These are phyloP conservation scores for Aspergillus flavus DNA, from an alignment of 2,329 filamentous ascomycete genomes.

Conservation along the genomic window DNA sequence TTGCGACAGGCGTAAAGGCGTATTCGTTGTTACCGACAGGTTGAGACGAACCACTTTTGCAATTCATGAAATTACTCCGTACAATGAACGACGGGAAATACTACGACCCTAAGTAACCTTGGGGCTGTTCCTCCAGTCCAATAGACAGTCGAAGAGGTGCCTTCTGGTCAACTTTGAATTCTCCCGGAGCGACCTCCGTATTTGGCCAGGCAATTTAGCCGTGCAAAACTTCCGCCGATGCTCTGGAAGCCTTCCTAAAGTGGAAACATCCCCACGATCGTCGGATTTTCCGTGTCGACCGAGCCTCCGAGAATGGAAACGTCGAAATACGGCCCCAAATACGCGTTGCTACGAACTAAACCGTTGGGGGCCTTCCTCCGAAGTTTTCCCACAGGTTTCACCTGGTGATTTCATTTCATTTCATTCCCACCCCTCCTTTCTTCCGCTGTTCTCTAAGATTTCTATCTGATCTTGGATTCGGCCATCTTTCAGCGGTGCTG, in stretches of 20 bases:
- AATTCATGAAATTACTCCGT: too few species aligned
- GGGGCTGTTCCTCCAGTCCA: too few species aligned
- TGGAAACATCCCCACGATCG: background rate
- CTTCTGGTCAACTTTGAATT: too few species aligned
- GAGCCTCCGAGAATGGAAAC: background rate
- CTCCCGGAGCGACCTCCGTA: background rate
- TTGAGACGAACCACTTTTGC: too few species aligned
- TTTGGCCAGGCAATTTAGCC: background rate
- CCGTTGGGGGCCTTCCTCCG: background rate
- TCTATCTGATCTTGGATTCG: background rate
- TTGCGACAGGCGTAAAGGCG: background rate
- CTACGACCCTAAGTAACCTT: too few species aligned
- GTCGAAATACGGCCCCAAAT: constrained; percentile 1
- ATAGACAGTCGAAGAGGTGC: too few species aligned
- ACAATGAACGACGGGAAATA: too few species aligned
- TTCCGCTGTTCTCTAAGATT: background rate
- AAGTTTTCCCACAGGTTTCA: constrained; percentile 4
- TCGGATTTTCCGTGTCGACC: background rate
- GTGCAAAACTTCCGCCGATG: background rate
- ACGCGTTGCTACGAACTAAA: background rate
- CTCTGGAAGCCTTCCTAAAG: background rate
- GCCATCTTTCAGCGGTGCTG: background rate
- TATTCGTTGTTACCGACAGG: background rate
- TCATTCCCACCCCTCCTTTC: background rate
- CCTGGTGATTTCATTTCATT: background rate